Percentiles rank a stretch among this genome's conserved stretches.
Conservation (phyloP, 768 basidiomycete genomes). For the Lentinula aciculospora region DNA sequence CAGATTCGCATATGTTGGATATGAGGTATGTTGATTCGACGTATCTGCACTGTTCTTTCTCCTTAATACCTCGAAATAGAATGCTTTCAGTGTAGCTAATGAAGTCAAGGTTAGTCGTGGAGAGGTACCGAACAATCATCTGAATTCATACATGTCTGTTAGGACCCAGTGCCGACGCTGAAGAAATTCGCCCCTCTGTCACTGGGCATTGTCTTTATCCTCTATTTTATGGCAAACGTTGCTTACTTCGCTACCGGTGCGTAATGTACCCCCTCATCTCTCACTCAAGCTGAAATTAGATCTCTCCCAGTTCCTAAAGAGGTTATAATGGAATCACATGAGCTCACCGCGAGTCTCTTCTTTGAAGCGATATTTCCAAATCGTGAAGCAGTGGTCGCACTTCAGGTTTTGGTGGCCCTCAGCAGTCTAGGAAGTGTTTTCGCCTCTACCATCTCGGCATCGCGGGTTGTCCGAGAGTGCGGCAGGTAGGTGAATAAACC, state of each 20-base stretch:
- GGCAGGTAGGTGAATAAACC: conserved; percentile 19
- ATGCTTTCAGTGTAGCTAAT: conserved; percentile 41
- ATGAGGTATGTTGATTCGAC: conserved; percentile 26
- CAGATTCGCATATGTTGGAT: conserved; percentile 29
- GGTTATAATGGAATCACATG: conserved; percentile 34
- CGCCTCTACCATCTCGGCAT: conserved; percentile 31
- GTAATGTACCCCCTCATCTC: neutral
- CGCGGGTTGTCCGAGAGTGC: conserved; percentile 41
- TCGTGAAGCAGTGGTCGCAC: conserved; percentile 25
- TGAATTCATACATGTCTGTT: neutral
- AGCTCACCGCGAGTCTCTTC: conserved; percentile 43
- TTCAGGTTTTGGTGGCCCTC: conserved; percentile 32
- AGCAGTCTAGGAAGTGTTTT: conserved; percentile 36
- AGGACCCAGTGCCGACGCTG: conserved; percentile 39
- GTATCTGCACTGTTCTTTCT: no score
- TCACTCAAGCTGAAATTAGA: neutral
- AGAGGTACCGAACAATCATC: neutral
- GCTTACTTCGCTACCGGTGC: conserved; percentile 32
- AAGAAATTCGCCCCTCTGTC: conserved; percentile 39
- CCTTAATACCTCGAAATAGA: no score
- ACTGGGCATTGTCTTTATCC: conserved; percentile 36
- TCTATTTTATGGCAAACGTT: conserved; percentile 44
- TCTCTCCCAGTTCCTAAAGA: conserved; percentile 30
- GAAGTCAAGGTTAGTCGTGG: conserved; percentile 18
- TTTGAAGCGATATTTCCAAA: conserved; percentile 45